These are phyloP conservation scores for Beauveria caledonica DNA, from an alignment of 2,329 filamentous ascomycete genomes.

Conservation along the genomic window DNA sequence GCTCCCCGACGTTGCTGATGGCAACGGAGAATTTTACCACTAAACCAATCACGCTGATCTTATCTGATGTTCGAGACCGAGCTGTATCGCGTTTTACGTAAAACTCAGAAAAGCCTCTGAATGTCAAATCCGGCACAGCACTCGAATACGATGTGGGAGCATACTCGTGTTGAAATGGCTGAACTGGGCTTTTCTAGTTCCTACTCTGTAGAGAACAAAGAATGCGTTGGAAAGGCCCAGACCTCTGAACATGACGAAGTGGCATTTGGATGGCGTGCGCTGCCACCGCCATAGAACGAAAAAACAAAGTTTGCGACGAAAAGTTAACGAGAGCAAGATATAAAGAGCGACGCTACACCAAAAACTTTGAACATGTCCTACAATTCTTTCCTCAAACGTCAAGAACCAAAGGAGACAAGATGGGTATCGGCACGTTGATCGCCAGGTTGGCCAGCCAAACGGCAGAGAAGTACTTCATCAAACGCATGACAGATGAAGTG, in stretches of 20 bases:
- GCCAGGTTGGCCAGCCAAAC: background rate
- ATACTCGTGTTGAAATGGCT: too few species aligned
- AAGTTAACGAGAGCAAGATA: background rate
- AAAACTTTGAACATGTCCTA: too few species aligned
- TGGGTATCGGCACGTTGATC: background rate
- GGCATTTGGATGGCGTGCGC: background rate
- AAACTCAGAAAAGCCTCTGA: background rate
- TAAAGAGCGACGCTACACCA: background rate
- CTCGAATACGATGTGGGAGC: too few species aligned
- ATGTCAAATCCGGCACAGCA: too few species aligned
- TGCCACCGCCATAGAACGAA: background rate
- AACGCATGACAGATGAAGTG: background rate
- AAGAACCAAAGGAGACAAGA: background rate
- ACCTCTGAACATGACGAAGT: background rate
- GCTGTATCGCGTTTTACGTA: background rate
- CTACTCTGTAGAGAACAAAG: background rate
- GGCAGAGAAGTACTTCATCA: background rate
- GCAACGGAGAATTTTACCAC: slow-evolving; percentile 13
- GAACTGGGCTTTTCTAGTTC: too few species aligned
- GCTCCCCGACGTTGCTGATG: slow-evolving; percentile 12
- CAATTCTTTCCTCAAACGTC: too few species aligned
- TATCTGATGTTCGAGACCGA: background rate
- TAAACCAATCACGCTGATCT: slow-evolving; percentile 12
- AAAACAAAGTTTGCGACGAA: background rate
- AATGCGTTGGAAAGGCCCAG: too few species aligned